Conservation (phyloP, 345 rosid genomes). For the Acer saccharum region DNA sequence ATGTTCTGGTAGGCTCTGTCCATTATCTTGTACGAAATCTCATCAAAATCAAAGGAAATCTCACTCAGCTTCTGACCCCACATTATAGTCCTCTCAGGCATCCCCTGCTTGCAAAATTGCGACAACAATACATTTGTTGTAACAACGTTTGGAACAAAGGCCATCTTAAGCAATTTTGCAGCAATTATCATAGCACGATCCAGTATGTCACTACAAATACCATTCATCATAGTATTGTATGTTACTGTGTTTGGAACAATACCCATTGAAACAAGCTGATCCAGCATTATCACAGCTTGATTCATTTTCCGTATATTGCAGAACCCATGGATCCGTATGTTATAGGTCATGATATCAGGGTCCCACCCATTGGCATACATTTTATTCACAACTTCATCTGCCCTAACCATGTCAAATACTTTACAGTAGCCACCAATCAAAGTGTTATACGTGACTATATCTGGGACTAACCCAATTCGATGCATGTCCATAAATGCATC, state of each 20-base stretch:
- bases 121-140: constrained; percentile 60
- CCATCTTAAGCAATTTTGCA: constrained; percentile 78
- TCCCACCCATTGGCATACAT: constrained; percentile 53
- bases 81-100: constrained; percentile 59
- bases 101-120: constrained; percentile 66
- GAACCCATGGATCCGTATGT: constrained; percentile 55
- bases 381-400: constrained; percentile 44
- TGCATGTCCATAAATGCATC: constrained; percentile 48
- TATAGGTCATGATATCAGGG: constrained; percentile 71
- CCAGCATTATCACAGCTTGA: constrained; percentile 53
- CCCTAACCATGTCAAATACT: constrained; percentile 51
- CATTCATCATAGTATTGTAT: constrained; percentile 67
- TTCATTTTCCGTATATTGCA: constrained; percentile 45
- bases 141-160: constrained; percentile 60
- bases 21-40: constrained; percentile 50
- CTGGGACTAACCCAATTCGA: constrained; percentile 51
- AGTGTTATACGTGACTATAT: constrained; percentile 72
- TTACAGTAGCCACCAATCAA: constrained; percentile 62
- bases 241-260: constrained; percentile 64
- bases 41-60: constrained; percentile 62
- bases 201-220: constrained; percentile 50
- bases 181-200: constrained; percentile 61
- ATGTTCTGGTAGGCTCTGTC: constrained; percentile 40
- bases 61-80: constrained; percentile 73
- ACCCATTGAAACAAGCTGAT: constrained; percentile 60